Evolutionary conservation across 73 alveolate genomes (phyloP), one percentile per base, ranked within the genome.

Genomic region (Paramecium octaurelia): DNA sequence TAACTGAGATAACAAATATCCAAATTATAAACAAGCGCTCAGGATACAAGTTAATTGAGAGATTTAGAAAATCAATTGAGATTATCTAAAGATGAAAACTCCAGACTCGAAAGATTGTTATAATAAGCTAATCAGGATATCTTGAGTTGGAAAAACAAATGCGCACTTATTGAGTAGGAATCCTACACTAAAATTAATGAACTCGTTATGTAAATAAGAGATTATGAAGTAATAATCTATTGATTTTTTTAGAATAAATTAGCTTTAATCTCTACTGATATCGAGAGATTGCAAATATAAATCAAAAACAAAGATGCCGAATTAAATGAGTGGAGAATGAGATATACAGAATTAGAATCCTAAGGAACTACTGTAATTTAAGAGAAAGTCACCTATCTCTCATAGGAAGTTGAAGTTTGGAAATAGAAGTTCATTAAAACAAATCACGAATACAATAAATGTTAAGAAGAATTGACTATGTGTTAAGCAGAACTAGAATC

Each of bases 401-500:
- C 76, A 8, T 23, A 80, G 8, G 91, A 80, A 44, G 91, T 48
- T 80, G 76, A 80, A 80, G 76, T 44, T 46, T 80, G 91, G 91
- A 80, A 48, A 20, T 44, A 2, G 36, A 80, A 80, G 18, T 80
- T 80, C 57, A 48, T 44, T 21, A 80, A 80, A 24, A 58, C 91
- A 2, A 80, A 80, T 6, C 91, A 80, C 46, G 91, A 80, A 20
- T 48, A 44, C 36, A 80, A 80, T 48, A 23, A 40, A 10, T 42
- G 76, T 20, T 4, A 48, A 14, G 91, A 42, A 44, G 91, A 80
- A 44, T 80, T 80, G 29, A 80, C 70, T 80, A 80, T 80, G 91
- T 42, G 70, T 48, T 80, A 80, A 46, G 91, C 91, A n/a, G 91
- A 80, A 80, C 44, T 80, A 80, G 91, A 80, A 43, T 42, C 91